Percentiles rank a stretch among this genome's conserved stretches.
These are phyloP conservation scores for Xylaria castorea DNA, from an alignment of 495 filamentous ascomycete genomes.

Conservation along the genomic window DNA sequence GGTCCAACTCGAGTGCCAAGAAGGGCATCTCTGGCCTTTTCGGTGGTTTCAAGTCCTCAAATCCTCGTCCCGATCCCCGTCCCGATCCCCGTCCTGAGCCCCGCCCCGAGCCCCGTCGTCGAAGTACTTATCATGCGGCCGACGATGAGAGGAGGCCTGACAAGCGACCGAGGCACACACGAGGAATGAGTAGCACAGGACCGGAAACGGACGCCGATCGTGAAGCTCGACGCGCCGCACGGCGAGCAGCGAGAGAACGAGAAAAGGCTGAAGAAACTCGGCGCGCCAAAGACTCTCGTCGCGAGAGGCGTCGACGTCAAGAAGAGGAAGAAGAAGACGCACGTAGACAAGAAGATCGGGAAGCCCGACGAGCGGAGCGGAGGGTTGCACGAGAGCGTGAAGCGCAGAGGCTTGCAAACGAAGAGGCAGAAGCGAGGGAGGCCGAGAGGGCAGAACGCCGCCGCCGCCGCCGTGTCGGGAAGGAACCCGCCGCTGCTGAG, in stretches of 20 bases:
- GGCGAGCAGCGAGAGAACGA: conserved; percentile 54
- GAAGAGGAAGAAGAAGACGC: conserved; percentile 56
- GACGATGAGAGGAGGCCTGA: conserved; percentile 48
- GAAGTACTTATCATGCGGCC: conserved; percentile 49
- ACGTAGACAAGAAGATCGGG: conserved; percentile 56
- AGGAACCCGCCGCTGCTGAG: conserved; percentile 40
- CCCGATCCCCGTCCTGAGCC: conserved; percentile 42
- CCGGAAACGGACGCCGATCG: conserved; percentile 56
- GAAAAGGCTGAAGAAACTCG: conserved; percentile 57
- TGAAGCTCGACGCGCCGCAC: conserved; percentile 60
- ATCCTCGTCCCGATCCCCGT: conserved; percentile 40
- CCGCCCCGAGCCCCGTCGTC: conserved; percentile 52
- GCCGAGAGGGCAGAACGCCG: conserved; percentile 52
- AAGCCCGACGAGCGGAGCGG: conserved; percentile 59
- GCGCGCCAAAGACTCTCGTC: conserved; percentile 51
- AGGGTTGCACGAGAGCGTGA: conserved; percentile 54
- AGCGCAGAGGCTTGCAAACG: conserved; percentile 46
- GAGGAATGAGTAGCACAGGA: conserved; percentile 34
- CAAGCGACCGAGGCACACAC: conserved; percentile 33
- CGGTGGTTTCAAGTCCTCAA: conserved; percentile 47
- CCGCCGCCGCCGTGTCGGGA: conserved; percentile 50
- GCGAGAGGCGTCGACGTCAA: conserved; percentile 50
- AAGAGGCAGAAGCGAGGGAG: conserved; percentile 51
- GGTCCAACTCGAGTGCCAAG: conserved; percentile 51
- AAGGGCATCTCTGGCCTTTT: conserved; percentile 53